A percentile compares a stretch with the other conserved stretches of the same genome.
These are phyloP conservation scores for Zygosaccharomyces bisporus DNA, from an alignment of 805 yeast genomes.

Conservation along the genomic window DNA sequence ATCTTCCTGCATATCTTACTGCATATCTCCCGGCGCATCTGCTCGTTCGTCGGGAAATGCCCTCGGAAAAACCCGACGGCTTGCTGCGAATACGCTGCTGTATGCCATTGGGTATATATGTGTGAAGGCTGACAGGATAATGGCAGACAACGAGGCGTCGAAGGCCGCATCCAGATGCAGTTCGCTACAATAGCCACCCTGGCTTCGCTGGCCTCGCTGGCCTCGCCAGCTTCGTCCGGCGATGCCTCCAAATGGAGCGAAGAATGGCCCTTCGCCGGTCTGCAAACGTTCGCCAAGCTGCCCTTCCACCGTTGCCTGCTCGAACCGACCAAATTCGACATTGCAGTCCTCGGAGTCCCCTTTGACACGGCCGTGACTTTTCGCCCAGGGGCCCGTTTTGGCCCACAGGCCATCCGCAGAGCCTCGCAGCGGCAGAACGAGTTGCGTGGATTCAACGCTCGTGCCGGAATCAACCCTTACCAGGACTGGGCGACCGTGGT, in stretches of 20 bases:
- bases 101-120: background rate
- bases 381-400: conserved; percentile 80
- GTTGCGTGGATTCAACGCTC: conserved; percentile 63
- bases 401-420: conserved; percentile 66
- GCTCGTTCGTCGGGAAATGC: background rate
- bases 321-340: conserved; percentile 52
- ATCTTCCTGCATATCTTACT: background rate
- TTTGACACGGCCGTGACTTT: conserved; percentile 80
- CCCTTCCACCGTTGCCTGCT: conserved; percentile 56
- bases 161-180: background rate
- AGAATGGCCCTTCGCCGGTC: conserved; percentile 68
- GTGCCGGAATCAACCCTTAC: conserved; percentile 62
- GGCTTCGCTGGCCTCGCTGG: background rate
- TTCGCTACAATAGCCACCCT: background rate
- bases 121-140: background rate
- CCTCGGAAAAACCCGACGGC: background rate
- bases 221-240: background rate
- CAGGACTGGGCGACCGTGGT: conserved; percentile 49
- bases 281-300: conserved; percentile 71
- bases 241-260: conserved; percentile 50
- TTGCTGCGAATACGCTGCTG: background rate
- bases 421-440: conserved; percentile 70
- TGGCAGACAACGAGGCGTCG: too few relatives aligned
- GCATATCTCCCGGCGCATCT: background rate
- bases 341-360: conserved; percentile 75